phyloP scores from a whole-genome alignment of 2,329 filamentous ascomycete species.

The Xylaria multiplex region DNA sequence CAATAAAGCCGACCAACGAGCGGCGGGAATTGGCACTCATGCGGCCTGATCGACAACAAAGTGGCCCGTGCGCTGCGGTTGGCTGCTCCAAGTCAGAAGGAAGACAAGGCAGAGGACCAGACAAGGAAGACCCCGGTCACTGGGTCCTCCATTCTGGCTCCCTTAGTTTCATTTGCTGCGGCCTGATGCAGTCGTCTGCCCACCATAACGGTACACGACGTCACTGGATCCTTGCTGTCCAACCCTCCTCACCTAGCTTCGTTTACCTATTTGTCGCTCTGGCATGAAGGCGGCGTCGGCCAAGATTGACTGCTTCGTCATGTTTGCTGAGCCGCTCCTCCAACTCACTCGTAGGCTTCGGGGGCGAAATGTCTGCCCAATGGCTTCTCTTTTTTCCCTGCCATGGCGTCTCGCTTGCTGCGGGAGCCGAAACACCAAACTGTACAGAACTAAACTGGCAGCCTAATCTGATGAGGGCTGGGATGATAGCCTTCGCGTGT shows the following conservation, averaged over 20 bases:
- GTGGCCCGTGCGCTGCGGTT: slow-evolving; percentile 25
- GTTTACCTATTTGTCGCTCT: slow-evolving; percentile 5
- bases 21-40: slow-evolving; percentile 29
- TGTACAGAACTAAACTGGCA: slow-evolving; percentile 14
- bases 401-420: slow-evolving; percentile 22
- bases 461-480: slow-evolving; percentile 28
- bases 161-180: slow-evolving; percentile 26
- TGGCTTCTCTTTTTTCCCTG: slow-evolving; percentile 14
- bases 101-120: neutral
- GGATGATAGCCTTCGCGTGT: slow-evolving; percentile 15
- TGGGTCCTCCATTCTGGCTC: slow-evolving; percentile 12
- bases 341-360: slow-evolving; percentile 4
- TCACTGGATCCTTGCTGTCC: slow-evolving; percentile 35
- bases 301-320: slow-evolving; percentile 10
- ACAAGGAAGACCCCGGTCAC: slow-evolving; percentile 31
- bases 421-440: slow-evolving; percentile 7
- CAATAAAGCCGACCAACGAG: slow-evolving; percentile 25
- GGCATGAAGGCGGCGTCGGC: slow-evolving; percentile 15
- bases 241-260: slow-evolving; percentile 23
- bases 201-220: slow-evolving; percentile 31
- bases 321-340: slow-evolving; percentile 3
- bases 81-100: neutral
- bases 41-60: slow-evolving; percentile 27
- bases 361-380: slow-evolving; percentile 19
- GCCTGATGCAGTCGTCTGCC: slow-evolving; percentile 37